phyloP scores from a whole-genome alignment of 106 monocot genomes.

The Dioscorea dumetorum region DNA sequence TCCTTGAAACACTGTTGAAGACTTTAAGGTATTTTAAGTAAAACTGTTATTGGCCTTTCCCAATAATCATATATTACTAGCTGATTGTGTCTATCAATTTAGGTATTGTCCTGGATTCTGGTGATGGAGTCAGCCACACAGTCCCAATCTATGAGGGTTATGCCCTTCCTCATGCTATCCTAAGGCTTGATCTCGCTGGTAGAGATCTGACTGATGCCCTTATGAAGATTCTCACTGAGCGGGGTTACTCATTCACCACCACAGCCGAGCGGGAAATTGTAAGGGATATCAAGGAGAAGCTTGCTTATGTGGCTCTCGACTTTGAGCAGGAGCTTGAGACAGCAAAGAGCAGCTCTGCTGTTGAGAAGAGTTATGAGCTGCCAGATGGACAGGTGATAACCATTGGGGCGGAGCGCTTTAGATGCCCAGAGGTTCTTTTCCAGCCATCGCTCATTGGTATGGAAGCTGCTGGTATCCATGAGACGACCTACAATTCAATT shows the following conservation, averaged over 20 bases:
- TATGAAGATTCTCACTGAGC: background rate
- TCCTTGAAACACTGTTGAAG: too few relatives aligned
- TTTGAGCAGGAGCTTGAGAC: background rate
- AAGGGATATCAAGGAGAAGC: background rate
- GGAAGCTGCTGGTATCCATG: background rate
- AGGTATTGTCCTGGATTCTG: background rate
- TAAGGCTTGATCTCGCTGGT: background rate
- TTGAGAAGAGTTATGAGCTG: background rate
- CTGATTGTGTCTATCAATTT: background rate
- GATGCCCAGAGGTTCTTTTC: constrained; percentile 1
- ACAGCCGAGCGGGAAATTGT: background rate
- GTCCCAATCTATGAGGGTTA: background rate
- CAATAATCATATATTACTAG: too few relatives aligned
- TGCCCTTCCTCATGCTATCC: background rate
- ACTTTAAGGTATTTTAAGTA: too few relatives aligned
- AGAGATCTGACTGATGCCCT: constrained; percentile 1
- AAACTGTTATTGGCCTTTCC: too few relatives aligned
- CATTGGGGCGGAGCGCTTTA: background rate
- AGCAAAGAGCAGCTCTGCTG: background rate
- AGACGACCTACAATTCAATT: background rate
- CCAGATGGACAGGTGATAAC: background rate
- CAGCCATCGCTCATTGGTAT: constrained; percentile 1
- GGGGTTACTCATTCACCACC: background rate
- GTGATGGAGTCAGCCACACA: background rate
- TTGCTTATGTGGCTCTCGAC: background rate